These are phyloP conservation scores for Aspergillus glaucus DNA, from an alignment of 2,329 filamentous ascomycete species.

Conservation along the genomic window DNA sequence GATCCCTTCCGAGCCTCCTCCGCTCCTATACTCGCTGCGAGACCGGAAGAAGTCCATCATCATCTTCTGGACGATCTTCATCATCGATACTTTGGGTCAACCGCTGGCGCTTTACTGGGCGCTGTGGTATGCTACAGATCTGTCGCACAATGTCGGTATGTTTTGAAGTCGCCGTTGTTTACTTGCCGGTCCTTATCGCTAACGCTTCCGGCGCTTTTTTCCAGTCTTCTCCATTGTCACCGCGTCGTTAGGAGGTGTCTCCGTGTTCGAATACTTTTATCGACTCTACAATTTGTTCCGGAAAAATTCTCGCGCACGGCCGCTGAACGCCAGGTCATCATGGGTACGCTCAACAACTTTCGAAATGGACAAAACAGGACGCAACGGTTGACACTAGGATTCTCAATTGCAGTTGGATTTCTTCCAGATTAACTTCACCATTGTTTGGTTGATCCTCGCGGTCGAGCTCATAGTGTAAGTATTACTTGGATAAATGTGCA, in stretches of 20 bases:
- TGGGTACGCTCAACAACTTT: slow-evolving; percentile 24
- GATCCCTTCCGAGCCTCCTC: slow-evolving; percentile 34
- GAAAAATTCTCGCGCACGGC: slow-evolving; percentile 31
- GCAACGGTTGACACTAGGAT: slow-evolving; percentile 1
- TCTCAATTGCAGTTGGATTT: slow-evolving; percentile 28
- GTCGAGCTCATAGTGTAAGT: slow-evolving; percentile 39
- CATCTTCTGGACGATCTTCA: slow-evolving; percentile 54
- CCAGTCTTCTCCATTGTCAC: slow-evolving; percentile 40
- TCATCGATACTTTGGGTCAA: slow-evolving; percentile 54
- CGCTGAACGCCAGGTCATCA: slow-evolving; percentile 38
- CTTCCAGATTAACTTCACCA: slow-evolving; percentile 42
- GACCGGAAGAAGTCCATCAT: slow-evolving; percentile 50
- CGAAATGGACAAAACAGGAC: background rate
- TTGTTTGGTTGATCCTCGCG: slow-evolving; percentile 39
- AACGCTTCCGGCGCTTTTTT: background rate
- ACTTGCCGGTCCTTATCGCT: background rate
- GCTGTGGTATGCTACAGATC: slow-evolving; percentile 52
- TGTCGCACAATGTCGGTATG: slow-evolving; percentile 40
- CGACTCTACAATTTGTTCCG: slow-evolving; percentile 34
- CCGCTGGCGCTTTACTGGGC: slow-evolving; percentile 56
- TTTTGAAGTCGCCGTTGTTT: slow-evolving; percentile 1
- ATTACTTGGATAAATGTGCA: slow-evolving; percentile 3
- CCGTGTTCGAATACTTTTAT: slow-evolving; percentile 40
- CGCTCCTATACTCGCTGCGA: slow-evolving; percentile 51
- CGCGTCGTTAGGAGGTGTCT: slow-evolving; percentile 34